Percentiles rank a stretch among this genome's conserved stretches.
phyloP scores from a whole-genome alignment of 2,329 filamentous ascomycete species.

The Ophiocordyceps robertsii region DNA sequence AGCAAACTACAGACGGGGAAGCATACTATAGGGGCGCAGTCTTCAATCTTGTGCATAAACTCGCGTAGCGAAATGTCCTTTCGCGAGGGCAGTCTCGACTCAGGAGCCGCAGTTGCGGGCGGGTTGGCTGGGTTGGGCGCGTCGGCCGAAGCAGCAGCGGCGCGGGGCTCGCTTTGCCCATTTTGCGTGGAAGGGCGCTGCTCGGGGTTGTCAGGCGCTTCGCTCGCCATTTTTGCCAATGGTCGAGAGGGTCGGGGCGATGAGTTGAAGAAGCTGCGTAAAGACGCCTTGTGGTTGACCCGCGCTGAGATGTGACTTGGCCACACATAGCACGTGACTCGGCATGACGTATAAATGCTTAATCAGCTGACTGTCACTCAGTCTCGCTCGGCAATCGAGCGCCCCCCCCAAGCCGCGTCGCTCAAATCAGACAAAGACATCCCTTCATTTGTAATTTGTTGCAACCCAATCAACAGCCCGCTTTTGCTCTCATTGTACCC shows the following conservation, averaged over 20 bases:
- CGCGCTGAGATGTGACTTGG: not conserved
- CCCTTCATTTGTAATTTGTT: too few species aligned
- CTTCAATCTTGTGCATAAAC: slow-evolving; percentile 93
- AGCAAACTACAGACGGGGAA: not conserved
- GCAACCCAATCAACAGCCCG: too few species aligned
- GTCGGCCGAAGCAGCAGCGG: not conserved
- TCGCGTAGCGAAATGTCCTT: slow-evolving; percentile 90
- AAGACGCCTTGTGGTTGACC: not conserved
- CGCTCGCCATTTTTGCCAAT: slow-evolving; percentile 19
- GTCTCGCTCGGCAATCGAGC: too few species aligned
- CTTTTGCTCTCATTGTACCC: too few species aligned
- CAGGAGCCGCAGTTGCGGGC: slow-evolving; percentile 34
- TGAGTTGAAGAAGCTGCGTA: not conserved
- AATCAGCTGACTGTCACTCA: too few species aligned
- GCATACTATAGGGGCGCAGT: slow-evolving; percentile 88
- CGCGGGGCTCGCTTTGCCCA: slow-evolving; percentile 10
- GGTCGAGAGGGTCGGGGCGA: not conserved
- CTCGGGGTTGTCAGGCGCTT: slow-evolving; percentile 19
- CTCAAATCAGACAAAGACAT: too few species aligned
- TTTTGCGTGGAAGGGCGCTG: slow-evolving; percentile 15
- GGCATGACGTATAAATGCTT: too few species aligned
- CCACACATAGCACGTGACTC: too few species aligned
- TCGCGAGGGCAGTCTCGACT: slow-evolving; percentile 58
- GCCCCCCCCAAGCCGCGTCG: too few species aligned
- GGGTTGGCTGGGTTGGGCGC: slow-evolving; percentile 19